These are phyloP conservation scores for Alternaria incomplexa DNA, from an alignment of 2,329 filamentous ascomycete genomes.

Conservation along the genomic window DNA sequence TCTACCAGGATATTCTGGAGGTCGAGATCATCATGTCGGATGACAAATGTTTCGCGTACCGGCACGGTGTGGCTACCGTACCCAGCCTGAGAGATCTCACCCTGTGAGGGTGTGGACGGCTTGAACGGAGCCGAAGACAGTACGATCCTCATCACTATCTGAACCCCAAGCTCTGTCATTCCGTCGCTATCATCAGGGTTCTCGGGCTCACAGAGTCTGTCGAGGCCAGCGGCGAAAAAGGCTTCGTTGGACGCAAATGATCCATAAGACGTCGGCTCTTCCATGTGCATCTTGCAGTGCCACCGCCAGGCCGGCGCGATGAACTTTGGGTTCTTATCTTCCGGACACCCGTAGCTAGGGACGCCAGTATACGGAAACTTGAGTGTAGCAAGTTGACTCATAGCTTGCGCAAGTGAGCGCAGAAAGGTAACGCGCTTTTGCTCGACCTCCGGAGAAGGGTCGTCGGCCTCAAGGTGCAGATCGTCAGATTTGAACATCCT, in stretches of 20 bases:
- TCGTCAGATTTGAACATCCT: background rate
- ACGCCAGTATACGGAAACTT: conserved; percentile 19
- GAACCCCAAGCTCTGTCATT: background rate
- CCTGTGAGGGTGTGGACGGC: background rate
- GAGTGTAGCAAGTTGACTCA: conserved; percentile 12
- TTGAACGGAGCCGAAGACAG: background rate
- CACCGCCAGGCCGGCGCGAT: background rate
- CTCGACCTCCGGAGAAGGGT: background rate
- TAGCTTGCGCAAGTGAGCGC: conserved; percentile 13
- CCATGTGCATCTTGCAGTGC: background rate
- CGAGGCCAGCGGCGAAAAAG: conserved; percentile 2
- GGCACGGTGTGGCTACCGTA: background rate
- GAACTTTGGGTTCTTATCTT: background rate
- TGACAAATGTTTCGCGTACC: conserved; percentile 21
- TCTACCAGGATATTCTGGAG: conserved; percentile 33
- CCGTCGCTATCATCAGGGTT: background rate
- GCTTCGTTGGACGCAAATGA: conserved; percentile 5
- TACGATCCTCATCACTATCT: background rate
- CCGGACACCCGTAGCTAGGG: conserved; percentile 1
- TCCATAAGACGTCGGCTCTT: background rate
- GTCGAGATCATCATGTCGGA: conserved; percentile 31
- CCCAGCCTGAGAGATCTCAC: background rate
- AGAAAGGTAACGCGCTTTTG: conserved; percentile 19
- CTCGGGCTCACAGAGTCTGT: background rate
- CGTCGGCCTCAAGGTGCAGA: background rate